phyloP scores from a whole-genome alignment of 345 rosid species.

The Eucalyptus polyanthemos region DNA sequence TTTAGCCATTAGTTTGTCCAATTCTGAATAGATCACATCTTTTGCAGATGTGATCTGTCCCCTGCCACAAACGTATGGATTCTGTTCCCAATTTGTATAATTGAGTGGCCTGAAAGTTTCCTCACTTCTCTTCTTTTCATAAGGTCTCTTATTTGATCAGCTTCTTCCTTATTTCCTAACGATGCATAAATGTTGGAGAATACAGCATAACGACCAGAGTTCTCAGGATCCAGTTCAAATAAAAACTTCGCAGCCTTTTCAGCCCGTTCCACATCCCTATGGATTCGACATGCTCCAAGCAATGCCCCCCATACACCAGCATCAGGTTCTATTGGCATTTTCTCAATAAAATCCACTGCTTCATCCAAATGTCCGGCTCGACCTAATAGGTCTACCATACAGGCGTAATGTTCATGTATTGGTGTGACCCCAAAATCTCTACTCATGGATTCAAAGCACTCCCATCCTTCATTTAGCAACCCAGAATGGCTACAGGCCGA shows the following conservation, averaged over 20 bases:
- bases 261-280: constrained; percentile 10
- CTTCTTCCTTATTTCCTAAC: constrained; percentile 9
- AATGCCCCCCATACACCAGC: constrained; percentile 34
- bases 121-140: constrained; percentile 15
- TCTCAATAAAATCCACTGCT: constrained; percentile 24
- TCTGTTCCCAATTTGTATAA: constrained; percentile 12
- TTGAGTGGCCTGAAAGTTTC: constrained; percentile 15
- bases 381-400: constrained; percentile 45
- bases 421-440: constrained; percentile 24
- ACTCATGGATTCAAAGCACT: constrained; percentile 28
- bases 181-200: constrained; percentile 23
- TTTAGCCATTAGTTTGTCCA: background rate
- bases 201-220: constrained; percentile 18
- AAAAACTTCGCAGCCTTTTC: constrained; percentile 12
- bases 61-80: constrained; percentile 28
- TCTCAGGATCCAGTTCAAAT: constrained; percentile 12
- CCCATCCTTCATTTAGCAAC: constrained; percentile 36
- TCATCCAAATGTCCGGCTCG: constrained; percentile 29
- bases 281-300: constrained; percentile 40
- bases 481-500: constrained; percentile 47
- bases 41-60: constrained; percentile 18
- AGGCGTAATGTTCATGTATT: constrained; percentile 26
- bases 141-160: constrained; percentile 6
- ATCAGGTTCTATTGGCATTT: constrained; percentile 28
- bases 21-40: constrained; percentile 9